Evolutionary conservation across 345 rosid genomes (phyloP), one percentile per base, ranked within the genome.

Genomic region (Salix purpurea): DNA sequence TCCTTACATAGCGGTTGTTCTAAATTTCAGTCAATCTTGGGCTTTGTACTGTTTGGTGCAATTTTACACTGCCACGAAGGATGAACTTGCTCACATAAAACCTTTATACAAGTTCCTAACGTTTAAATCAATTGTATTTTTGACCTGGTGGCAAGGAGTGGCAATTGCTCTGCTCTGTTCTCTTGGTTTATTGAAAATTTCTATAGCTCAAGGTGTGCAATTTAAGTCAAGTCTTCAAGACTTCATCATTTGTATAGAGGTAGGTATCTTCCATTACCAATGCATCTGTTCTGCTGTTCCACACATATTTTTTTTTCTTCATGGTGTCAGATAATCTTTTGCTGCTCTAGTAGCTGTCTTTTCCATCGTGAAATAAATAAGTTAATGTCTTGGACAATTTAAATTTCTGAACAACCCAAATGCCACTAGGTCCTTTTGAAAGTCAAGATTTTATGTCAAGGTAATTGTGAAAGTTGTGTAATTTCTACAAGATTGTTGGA

Each of bases 81-180:
- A 94, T 56, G 98, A 92, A 85, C 88, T 96, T 73, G 93, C 90
- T 2, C 98, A 88, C 83, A 96, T 96, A 81, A 91, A 92, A 58
- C 99, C 99, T 10, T 87, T 96, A 71, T 94, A 96, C 74, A 96
- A 96, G 89, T 96, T 96, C 84, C 78, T 94, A 75, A 92, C 91
- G 2, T 94, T 96, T 73, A 96, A 96, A 78, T 93, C 99, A 7
- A 96, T 96, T 67, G 99, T 96, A 77, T 96, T 96, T 83, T 81
- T 94, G 86, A 96, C 98, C 76, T 94, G 98, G 98, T 94, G 99
- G 98, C 98, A 96, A 89, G 98, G 99, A 77, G 97, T 92, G 72
- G 95, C 97, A 32, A 96, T 96, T 79, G 98, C 99, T 84, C 84
- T 94, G 70, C 84, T 96, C 74, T 90, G 78, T 82, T 79, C 97